Base-by-base conservation (phyloP, 768 basidiomycete genomes). In the Tylopilus vinaceipallidus region DNA sequence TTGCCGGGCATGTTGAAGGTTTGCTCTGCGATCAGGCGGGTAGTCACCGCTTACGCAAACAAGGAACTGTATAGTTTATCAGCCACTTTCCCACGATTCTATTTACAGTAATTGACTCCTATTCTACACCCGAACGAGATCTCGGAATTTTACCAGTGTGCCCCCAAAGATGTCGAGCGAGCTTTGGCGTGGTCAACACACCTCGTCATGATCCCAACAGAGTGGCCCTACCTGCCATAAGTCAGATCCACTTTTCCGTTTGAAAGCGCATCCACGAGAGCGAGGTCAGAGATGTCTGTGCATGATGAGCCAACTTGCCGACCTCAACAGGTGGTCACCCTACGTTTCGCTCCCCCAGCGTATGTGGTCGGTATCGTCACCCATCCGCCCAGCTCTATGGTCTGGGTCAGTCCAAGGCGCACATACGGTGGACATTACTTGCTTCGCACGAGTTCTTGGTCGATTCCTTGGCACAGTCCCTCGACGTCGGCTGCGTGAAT, bases 401-500 rank as follows among this genome's bases (percentile, higher is more conserved):
- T 46, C 26, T 17, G 23, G 10, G 56, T 63, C 33, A 66, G 49
- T 37, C n/a, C 39, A 29, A 20, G 38, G 20, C 26, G 17, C 19
- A 6, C 24, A n/a, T 17, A 22, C 24, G 19, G 33, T 9, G 55
- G 37, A 9, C 6, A 40, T 23, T 24, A 72, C 86, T 50, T 50
- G 90, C 95, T 84, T 53, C 69, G 55, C 3, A 98, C 95, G 4
- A 99, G 78, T 16, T 84, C 83, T 62, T 91, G 82, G 66, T 99
- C 97, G 50, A 98, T 94, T 1, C 97, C 97, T 71, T 94, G 84
- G 66, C 97, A 98, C 20, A 98, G 72, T 0, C 97, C 97, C 68
- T 99, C 97, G 9, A 99, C 95, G 57, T 98, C 97, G n/a, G 97
- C 97, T 0, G 97, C 95, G 68, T 99, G 97, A 23, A 99, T 77